Evolutionary conservation across 768 basidiomycete species (phyloP), one percentile per base, ranked within the genome.

Genomic region (Mycena haematopus): DNA sequence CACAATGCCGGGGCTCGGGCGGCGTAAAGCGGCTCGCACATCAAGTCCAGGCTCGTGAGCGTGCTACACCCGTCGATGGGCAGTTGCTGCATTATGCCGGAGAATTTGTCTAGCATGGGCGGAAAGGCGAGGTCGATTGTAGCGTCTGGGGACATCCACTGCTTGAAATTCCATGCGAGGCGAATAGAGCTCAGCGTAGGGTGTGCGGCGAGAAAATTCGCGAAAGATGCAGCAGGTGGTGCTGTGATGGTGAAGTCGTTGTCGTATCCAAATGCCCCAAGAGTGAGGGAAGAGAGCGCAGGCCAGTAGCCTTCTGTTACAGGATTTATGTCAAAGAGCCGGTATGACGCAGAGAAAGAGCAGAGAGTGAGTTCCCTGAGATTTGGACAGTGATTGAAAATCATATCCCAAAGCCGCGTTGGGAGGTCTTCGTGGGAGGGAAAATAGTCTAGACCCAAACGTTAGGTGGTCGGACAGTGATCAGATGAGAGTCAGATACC

Each of bases 211-310:
- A 84, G 70, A 66, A 83, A 83, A 1, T 65, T 51, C 5, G 71
- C 72, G 36, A 83, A 74, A 0, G 24, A 1, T 6, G 69, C 62
- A 6, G 58, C 65, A 13, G 70, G 62, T 68, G 8, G 75, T 66
- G 1, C 74, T 72, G 8, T 79, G 9, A 83, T 68, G 3, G 76
- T 68, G 65, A 82, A 81, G 56, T 84, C 80, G n/a, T 63, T 63
- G 53, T 79, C 75, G 65, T 83, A 84, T 3, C 82, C 82, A 65
- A 84, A 84, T 6, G 80, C 78, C 25, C 83, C 83, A 2, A 84
- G 77, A 6, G 80, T 82, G 19, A 84, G 74, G 3, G 76, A 77
- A 35, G 78, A 73, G 8, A 84, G 71, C 36, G 72, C 72, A 0
- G 79, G 77, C 77, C 79, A 84, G 56, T 67, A 70, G 11, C 74